These are phyloP conservation scores for Strobilomyces dryophilus DNA, from an alignment of 768 basidiomycete genomes.

Conservation along the genomic window DNA sequence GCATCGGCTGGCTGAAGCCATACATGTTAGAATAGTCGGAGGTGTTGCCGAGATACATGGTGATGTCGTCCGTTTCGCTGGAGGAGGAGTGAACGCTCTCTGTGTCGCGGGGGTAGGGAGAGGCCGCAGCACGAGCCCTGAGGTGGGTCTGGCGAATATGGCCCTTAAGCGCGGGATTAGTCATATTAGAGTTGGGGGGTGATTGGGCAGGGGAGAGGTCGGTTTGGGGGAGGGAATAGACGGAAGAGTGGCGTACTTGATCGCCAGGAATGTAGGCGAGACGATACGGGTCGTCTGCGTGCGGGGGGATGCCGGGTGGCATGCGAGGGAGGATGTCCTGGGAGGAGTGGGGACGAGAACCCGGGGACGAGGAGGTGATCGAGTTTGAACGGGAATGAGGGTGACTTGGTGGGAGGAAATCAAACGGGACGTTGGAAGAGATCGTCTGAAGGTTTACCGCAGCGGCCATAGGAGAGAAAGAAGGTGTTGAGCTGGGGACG, in stretches of 20 bases:
- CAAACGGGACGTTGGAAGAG: slow-evolving; percentile 62
- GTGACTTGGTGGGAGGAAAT: slow-evolving; percentile 60
- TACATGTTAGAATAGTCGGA: slow-evolving; percentile 71
- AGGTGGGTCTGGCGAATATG: slow-evolving; percentile 73
- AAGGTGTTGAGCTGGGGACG: slow-evolving; percentile 35
- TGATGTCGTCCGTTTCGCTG: slow-evolving; percentile 83
- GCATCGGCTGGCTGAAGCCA: slow-evolving; percentile 39
- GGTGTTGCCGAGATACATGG: slow-evolving; percentile 63
- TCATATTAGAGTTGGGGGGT: slow-evolving; percentile 71
- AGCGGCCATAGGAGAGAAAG: slow-evolving; percentile 57
- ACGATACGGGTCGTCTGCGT: slow-evolving; percentile 69
- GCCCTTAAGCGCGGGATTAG: slow-evolving; percentile 73
- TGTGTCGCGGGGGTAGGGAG: slow-evolving; percentile 82
- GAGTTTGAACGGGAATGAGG: slow-evolving; percentile 77
- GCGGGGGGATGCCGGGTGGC: slow-evolving; percentile 46
- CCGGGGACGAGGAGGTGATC: slow-evolving; percentile 69
- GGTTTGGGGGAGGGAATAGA: slow-evolving; percentile 38
- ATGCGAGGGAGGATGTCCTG: slow-evolving; percentile 58
- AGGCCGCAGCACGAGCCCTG: slow-evolving; percentile 75
- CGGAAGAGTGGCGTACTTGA: slow-evolving; percentile 43
- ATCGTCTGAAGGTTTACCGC: slow-evolving; percentile 74
- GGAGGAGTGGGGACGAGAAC: slow-evolving; percentile 75
- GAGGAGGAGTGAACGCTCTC: slow-evolving; percentile 86
- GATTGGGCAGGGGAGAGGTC: slow-evolving; percentile 53
- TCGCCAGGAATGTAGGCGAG: slow-evolving; percentile 51